Evolutionary conservation across 2,329 filamentous ascomycete species (phyloP).

Genomic region (Cladosporium sp.): DNA sequence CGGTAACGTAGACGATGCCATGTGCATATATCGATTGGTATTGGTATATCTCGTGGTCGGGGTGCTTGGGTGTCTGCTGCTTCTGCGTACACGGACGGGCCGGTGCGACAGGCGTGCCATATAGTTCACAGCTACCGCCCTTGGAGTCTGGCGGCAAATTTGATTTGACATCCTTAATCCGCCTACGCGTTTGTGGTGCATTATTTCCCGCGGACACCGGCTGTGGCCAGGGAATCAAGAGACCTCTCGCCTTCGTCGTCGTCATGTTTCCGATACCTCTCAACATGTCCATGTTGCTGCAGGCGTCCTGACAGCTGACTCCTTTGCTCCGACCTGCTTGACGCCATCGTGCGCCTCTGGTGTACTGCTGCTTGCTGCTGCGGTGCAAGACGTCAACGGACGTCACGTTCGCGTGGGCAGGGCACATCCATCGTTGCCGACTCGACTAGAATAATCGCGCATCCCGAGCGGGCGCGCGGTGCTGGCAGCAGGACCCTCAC

Average conservation of each 20-base stretch:
- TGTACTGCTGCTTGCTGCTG: background rate
- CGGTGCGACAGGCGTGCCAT: background rate
- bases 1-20: background rate
- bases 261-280: constrained; percentile 13
- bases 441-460: constrained; percentile 8
- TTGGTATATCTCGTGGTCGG: background rate
- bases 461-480: constrained; percentile 6
- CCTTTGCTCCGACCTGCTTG: background rate
- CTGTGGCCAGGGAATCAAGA: background rate
- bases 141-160: constrained; percentile 10
- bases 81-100: background rate
- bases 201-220: constrained; percentile 13
- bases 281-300: background rate
- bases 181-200: constrained; percentile 4
- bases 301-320: constrained; percentile 3
- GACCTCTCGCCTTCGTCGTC: background rate
- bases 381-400: constrained; percentile 11
- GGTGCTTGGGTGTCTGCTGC: background rate
- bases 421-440: constrained; percentile 13
- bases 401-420: constrained; percentile 16
- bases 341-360: constrained; percentile 9
- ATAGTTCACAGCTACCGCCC: background rate
- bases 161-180: constrained; percentile 12
- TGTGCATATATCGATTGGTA: background rate
- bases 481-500: constrained; percentile 14